Evolutionary conservation across 805 yeast genomes (phyloP), one percentile per base, ranked within the genome.

Genomic region (Ogataea dorogensis): DNA sequence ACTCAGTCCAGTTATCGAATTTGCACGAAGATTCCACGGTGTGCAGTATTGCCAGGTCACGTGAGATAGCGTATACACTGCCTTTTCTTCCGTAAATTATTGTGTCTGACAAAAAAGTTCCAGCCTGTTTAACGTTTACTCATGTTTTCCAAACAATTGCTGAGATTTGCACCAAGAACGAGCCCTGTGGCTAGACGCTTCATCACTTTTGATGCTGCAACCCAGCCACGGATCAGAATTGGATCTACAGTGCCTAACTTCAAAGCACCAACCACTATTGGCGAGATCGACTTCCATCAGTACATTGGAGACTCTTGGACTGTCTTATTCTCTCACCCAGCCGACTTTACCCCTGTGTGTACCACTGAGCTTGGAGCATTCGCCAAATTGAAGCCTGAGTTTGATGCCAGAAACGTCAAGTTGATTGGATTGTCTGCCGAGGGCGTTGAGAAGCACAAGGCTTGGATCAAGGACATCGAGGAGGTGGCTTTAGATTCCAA

Each of bases 291-390:
- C 49, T 88, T 88, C 79, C 95, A 88, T 68, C 81, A 89, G 44
- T 88, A 71, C 71, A 71, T 87, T 51, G 91, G 91, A 31, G 78
- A 83, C 65, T 75, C 81, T 30, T 88, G 97, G 97, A 79, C 81
- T 31, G 80, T 88, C 33, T 71, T 88, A 56, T 88, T 88, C 68
- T 85, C 95, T 17, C 97, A 88, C 65, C 97, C 97, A 45, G 96
- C 88, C 38, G 97, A 88, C 64, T 89, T 86, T 73, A 88, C 97
- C 13, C 97, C 97, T 31, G 96, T 88, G 38, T 88, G 97, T 67
- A 89, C 96, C 56, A 88, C 96, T 39, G 97, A 88, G 70, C 74
- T 88, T 58, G 96, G 96, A 51, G 96, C 95, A 14, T 89, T 88
- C 56, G 88, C 96, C 47, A 75, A 79, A 54, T 76, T 87, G 66